phyloP scores from a whole-genome alignment of 176 grass and related monocot genomes.

The Carex myosuroides region DNA sequence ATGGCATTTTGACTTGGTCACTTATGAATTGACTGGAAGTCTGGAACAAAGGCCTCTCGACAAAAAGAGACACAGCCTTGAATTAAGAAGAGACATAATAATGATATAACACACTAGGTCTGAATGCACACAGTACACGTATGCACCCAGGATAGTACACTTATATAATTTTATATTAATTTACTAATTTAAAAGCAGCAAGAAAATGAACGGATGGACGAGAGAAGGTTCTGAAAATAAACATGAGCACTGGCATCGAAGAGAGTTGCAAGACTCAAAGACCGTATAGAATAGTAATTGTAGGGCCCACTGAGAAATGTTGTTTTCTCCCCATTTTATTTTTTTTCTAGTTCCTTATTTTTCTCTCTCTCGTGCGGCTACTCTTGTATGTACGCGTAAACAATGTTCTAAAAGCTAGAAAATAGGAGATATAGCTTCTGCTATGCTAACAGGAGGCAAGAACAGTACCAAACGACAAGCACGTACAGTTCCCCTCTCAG shows the following conservation, averaged over 20 bases:
- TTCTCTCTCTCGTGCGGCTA: constrained; percentile 1
- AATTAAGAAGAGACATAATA: constrained; percentile 21
- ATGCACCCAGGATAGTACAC: neutral
- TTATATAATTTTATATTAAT: neutral
- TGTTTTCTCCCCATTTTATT: neutral
- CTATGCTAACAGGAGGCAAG: constrained; percentile 21
- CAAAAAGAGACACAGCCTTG: constrained; percentile 6
- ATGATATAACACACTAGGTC: constrained; percentile 4
- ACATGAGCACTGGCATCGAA: constrained; percentile 9
- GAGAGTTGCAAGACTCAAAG: neutral
- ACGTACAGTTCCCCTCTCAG: neutral
- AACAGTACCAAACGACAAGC: constrained; percentile 11
- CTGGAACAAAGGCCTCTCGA: neutral
- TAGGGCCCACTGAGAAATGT: neutral
- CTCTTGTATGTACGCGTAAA: constrained; percentile 5
- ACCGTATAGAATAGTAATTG: neutral
- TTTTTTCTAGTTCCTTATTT: neutral
- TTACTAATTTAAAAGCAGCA: neutral
- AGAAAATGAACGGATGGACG: neutral
- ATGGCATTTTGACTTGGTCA: constrained; percentile 16
- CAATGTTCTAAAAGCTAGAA: neutral
- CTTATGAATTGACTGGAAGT: neutral
- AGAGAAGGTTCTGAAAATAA: constrained; percentile 22
- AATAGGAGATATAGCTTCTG: constrained; percentile 4
- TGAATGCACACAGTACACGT: constrained; percentile 8